phyloP scores from a whole-genome alignment of 176 grass and related monocot species.

The Triticum aestivum region IWGSC_CS_RefSeq_v2.1 NC_057803.1:63117666-63118165 shows the following conservation, averaged over 20 bases:
- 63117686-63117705: constrained; percentile 19
- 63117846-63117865: neutral
- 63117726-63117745: constrained; percentile 23
- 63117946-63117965: neutral
- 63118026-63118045: constrained; percentile 37
- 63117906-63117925: neutral
- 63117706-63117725: constrained; percentile 33
- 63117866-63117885: neutral
- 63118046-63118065: neutral
- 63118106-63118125: neutral
- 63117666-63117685: neutral
- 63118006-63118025: neutral
- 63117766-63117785: neutral
- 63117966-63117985: too few species aligned
- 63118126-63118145: neutral
- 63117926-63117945: neutral
- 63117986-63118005: neutral
- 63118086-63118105: neutral
- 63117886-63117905: neutral
- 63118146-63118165: neutral
- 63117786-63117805: neutral
- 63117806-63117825: constrained; percentile 24
- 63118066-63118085: constrained; percentile 6
- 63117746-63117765: constrained; percentile 18
- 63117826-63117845: neutral